Conservation (phyloP, 495 filamentous ascomycete species). For the Talaromyces wortmannii region DNA sequence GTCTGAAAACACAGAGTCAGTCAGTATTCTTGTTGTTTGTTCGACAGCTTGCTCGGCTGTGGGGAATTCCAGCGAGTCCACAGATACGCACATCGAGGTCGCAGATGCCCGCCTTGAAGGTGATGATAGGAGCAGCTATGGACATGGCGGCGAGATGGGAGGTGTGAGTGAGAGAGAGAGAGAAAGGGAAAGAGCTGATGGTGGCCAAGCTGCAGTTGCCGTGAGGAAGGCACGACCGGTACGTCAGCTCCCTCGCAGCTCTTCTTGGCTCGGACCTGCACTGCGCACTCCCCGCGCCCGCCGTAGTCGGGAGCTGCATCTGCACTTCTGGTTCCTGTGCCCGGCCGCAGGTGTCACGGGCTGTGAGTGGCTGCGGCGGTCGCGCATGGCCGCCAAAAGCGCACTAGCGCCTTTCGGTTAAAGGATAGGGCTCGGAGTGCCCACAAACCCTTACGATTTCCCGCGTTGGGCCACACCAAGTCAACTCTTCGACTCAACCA, state of each 20-base stretch:
- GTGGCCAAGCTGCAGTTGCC: neutral
- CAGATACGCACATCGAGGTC: constrained; percentile 64
- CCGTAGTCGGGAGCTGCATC: neutral
- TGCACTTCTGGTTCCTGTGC: neutral
- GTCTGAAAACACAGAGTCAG: constrained; percentile 30
- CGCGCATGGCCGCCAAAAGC: constrained; percentile 10
- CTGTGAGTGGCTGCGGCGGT: neutral
- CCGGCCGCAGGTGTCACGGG: neutral
- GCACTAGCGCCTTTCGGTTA: constrained; percentile 31
- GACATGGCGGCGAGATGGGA: constrained; percentile 50
- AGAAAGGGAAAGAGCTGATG: constrained; percentile 5
- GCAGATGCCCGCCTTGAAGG: constrained; percentile 95
- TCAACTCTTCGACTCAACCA: constrained; percentile 35
- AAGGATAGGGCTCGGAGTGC: constrained; percentile 25
- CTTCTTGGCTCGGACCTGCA: neutral
- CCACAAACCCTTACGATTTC: constrained; percentile 28
- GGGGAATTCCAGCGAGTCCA: neutral
- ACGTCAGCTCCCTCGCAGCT: neutral
- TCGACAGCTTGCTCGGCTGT: neutral
- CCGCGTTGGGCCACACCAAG: constrained; percentile 22
- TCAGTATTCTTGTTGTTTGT: constrained; percentile 1
- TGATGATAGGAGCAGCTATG: constrained; percentile 69
- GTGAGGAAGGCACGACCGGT: neutral
- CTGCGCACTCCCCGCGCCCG: neutral
- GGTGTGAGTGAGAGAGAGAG: constrained; percentile 6